Base-by-base conservation (phyloP, 2,329 filamentous ascomycete species). In the Furcasterigmium sp. region DNA sequence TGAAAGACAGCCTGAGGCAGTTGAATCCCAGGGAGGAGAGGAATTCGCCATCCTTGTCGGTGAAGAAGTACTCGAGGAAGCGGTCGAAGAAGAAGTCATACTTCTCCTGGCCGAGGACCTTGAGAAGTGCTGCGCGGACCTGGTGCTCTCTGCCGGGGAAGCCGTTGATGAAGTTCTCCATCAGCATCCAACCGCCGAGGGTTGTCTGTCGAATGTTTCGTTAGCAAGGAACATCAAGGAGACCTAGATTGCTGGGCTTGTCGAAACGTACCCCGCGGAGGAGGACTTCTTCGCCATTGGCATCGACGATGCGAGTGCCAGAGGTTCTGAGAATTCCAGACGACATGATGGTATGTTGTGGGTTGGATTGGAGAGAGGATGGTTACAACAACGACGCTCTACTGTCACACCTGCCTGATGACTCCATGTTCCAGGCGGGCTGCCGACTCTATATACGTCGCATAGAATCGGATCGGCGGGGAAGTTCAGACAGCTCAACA, bases 161-260 rank as follows among this genome's bases (percentile, higher is more conserved):
- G n/a, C 79, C 79, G 1, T 74, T 79, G 49, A 82, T 81, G 64
- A 82, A 82, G 56, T 80, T 81, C 56, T 80, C 76, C 73, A 78
- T 78, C 45, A 61, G 59, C 37, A 62, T 56, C 55, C 59, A 58
- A 18, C 59, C 59, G 11, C 59, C 59, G 2, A 62, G 43, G 5
- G 50, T 59, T 4, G 59, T 64, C 54, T 11, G 15, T 11, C n/a
- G n/a, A n/a, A n/a, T n/a, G n/a, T n/a, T n/a, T n/a, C n/a, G n/a
- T n/a, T n/a, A n/a, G n/a, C n/a, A n/a, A n/a, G n/a, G n/a, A n/a
- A n/a, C n/a, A n/a, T n/a, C n/a, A n/a, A n/a, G n/a, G n/a, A n/a
- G n/a, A n/a, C n/a, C n/a, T n/a, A n/a, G n/a, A n/a, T n/a, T n/a
- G n/a, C n/a, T n/a, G n/a, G n/a, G n/a, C n/a, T n/a, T n/a, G n/a